Conservation (phyloP, 2,329 filamentous ascomycete genomes). For the Fusarium tjaetaba region DNA sequence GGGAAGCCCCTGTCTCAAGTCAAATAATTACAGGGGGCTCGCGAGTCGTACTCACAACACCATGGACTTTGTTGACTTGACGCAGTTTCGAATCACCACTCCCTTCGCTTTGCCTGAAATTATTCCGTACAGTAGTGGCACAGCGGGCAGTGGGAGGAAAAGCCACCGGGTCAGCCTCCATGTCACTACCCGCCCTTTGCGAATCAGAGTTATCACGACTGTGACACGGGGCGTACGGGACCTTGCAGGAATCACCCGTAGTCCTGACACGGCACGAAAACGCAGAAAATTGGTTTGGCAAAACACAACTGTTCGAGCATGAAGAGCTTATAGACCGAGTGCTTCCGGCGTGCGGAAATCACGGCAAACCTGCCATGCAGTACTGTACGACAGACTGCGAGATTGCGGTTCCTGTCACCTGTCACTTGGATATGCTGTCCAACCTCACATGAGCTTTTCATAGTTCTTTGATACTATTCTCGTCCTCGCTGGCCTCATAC, state of each 20-base stretch:
- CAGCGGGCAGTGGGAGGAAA: background rate
- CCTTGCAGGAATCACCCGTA: slow-evolving; percentile 25
- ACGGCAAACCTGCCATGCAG: slow-evolving; percentile 4
- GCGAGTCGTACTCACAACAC: slow-evolving; percentile 32
- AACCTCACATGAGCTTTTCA: slow-evolving; percentile 12
- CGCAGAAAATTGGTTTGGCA: background rate
- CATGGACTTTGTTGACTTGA: slow-evolving; percentile 22
- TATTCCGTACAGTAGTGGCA: slow-evolving; percentile 4
- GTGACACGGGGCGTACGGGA: slow-evolving; percentile 24
- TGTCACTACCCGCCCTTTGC: slow-evolving; percentile 35
- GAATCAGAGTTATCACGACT: slow-evolving; percentile 12
- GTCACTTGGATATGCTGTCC: background rate
- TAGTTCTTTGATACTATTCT: slow-evolving; percentile 25
- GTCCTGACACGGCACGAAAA: slow-evolving; percentile 20
- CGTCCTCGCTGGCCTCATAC: background rate
- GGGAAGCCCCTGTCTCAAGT: slow-evolving; percentile 18
- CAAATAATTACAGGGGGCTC: slow-evolving; percentile 15
- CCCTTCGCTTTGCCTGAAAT: slow-evolving; percentile 20
- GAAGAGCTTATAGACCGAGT: background rate
- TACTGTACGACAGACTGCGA: slow-evolving; percentile 9
- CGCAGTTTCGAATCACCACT: slow-evolving; percentile 33
- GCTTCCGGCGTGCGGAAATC: slow-evolving; percentile 10
- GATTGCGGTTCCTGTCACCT: slow-evolving; percentile 5
- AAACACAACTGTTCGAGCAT: background rate
- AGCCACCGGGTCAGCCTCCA: slow-evolving; percentile 21